Conservation (phyloP, 805 yeast genomes). For the Komagataella mondaviorum region DNA sequence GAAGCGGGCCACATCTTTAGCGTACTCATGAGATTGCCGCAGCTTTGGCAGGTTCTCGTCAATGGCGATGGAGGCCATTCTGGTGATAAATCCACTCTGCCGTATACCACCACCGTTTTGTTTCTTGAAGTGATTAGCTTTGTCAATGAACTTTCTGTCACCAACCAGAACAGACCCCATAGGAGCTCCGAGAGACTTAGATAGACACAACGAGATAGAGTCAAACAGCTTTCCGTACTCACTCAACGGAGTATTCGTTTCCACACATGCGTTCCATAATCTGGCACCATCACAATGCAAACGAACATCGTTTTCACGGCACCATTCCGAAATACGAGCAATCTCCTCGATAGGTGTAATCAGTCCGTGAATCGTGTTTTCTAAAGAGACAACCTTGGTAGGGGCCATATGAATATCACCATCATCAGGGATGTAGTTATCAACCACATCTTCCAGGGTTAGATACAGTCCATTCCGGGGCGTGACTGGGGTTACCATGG, state of each 20-base stretch:
- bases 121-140: constrained; percentile 77
- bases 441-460: constrained; percentile 67
- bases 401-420: constrained; percentile 86
- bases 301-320: constrained; percentile 39
- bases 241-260: constrained; percentile 48
- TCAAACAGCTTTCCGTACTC: constrained; percentile 74
- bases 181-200: constrained; percentile 89
- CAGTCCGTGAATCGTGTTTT: constrained; percentile 80
- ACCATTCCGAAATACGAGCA: constrained; percentile 55
- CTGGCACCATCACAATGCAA: constrained; percentile 95
- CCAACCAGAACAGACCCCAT: constrained; percentile 85
- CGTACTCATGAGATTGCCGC: constrained; percentile 32
- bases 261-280: constrained; percentile 80
- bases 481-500: constrained; percentile 75
- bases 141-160: constrained; percentile 36
- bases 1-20: constrained; percentile 35
- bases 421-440: constrained; percentile 51
- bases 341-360: constrained; percentile 73
- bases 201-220: constrained; percentile 79
- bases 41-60: constrained; percentile 57
- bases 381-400: constrained; percentile 71
- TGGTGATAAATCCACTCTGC: constrained; percentile 71
- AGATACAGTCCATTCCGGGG: constrained; percentile 68
- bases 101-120: constrained; percentile 92
- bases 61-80: constrained; percentile 72